A percentile compares a stretch with the other conserved stretches of the same genome.
phyloP scores from a whole-genome alignment of 768 basidiomycete genomes.

The Kwoniella botswanensis region DNA sequence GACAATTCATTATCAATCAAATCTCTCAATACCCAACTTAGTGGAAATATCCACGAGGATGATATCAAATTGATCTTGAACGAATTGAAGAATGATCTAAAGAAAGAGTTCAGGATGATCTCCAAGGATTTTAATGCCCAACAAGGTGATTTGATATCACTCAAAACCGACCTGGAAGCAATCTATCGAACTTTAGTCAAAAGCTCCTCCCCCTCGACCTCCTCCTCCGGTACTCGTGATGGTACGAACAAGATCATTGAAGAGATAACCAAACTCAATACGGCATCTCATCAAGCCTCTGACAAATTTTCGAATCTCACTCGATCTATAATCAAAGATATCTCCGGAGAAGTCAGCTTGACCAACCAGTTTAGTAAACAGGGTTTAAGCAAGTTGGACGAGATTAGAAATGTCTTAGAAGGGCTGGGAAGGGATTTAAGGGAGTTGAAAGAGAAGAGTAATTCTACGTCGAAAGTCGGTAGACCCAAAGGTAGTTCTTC shows the following conservation, averaged over 20 bases:
- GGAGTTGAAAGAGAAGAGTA: neutral
- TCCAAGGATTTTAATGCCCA: slow-evolving; percentile 5
- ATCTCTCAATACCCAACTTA: neutral
- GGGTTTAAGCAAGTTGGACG: neutral
- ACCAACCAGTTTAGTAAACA: slow-evolving; percentile 1
- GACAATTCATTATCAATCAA: neutral
- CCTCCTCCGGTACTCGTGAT: neutral
- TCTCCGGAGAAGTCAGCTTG: slow-evolving; percentile 4
- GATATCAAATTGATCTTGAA: neutral
- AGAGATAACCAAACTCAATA: neutral
- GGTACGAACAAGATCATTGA: neutral
- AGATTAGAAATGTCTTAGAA: neutral
- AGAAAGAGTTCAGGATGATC: slow-evolving; percentile 13
- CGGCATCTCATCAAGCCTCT: neutral
- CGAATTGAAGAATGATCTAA: neutral
- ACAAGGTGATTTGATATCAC: neutral
- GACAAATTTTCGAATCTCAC: neutral
- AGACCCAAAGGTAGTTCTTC: neutral
- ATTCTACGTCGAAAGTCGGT: neutral
- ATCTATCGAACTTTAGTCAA: neutral
- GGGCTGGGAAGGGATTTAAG: neutral
- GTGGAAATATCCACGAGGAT: neutral
- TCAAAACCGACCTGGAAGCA: neutral
- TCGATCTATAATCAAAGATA: neutral
- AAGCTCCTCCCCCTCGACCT: neutral